These are phyloP conservation scores for Euphorbia corollata DNA, from an alignment of 441 rosid genomes.

Conservation along the genomic window DNA sequence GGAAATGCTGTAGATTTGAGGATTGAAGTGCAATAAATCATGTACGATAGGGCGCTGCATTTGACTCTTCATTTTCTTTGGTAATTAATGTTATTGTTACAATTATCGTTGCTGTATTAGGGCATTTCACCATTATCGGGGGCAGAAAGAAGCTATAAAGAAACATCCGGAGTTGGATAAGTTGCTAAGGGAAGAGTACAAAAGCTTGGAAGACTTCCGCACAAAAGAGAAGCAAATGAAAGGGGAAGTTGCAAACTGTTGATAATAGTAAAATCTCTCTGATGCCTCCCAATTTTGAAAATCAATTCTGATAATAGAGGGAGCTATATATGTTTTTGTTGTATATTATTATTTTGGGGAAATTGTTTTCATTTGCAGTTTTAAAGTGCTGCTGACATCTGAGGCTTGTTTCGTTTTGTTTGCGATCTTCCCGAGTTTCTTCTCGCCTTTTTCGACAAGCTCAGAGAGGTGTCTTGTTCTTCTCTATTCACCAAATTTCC, in stretches of 20 bases:
- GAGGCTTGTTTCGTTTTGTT: no score
- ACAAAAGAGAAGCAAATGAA: conserved; percentile 39
- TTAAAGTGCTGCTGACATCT: no score
- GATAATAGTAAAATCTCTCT: conserved; percentile 7
- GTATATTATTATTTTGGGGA: no score
- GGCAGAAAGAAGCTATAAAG: conserved; percentile 43
- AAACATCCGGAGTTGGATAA: conserved; percentile 73
- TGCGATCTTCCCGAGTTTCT: no score
- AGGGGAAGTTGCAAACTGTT: conserved; percentile 33
- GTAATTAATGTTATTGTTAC: neutral
- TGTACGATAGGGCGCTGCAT: neutral
- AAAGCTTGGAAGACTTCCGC: conserved; percentile 66
- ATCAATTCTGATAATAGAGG: conserved; percentile 13
- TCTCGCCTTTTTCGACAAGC: no score
- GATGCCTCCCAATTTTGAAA: conserved; percentile 36
- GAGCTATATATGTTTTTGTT: no score
- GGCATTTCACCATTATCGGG: conserved; percentile 92
- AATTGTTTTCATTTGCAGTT: no score
- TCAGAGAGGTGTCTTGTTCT: no score
- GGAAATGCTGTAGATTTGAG: neutral
- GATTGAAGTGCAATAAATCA: no score
- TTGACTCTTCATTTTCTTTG: neutral
- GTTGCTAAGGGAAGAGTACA: conserved; percentile 61
- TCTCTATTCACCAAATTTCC: no score
- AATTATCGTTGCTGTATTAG: conserved; percentile 26